Base-by-base conservation (phyloP, 1,139 yeast genomes). In the Candida freyschussii region DNA sequence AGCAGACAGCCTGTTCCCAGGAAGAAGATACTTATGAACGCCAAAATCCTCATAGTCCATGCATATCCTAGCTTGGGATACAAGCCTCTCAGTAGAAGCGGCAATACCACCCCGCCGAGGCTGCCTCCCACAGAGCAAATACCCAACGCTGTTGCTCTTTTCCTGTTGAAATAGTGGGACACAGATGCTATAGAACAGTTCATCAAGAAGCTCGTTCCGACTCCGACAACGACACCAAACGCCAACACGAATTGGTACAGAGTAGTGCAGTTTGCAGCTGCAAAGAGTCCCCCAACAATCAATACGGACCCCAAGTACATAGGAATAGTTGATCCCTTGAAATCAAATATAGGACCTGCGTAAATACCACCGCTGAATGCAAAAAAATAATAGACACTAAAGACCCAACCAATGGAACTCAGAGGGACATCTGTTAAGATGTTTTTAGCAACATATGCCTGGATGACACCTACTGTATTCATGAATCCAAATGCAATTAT, bases 321-420 rank as follows among this genome's bases (percentile, higher is more conserved):
- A 15, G 72, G 68, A 25, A 60, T 51, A 27, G 62, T 50, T 3
- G 78, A 66, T 1, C 87, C 87, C 30, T 60, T 60, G 18, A 59
- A 51, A 45, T 80, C 89, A 48, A 78, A 73, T 10, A 78, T 44
- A 3, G 78, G 78, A 0, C 89, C 89, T 19, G 74, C 70, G 26
- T 75, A 58, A 9, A 78, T 71, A 0, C 78, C 76, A 14, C 78
- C 70, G 31, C 75, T 64, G 49, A 74, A 74, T 48, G 75, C 63
- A 16, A 78, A 61, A 37, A 77, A 77, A 32, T 69, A 55, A 50
- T 69, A 75, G 6, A 77, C 55, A 4, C 80, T 69, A 52, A 78
- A 78, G 23, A 78, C 69, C 86, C 86, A 78, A 4, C 80, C 75
- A 1, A 75, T 63, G 15, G 67, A 57, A 2, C 75, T 58, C 6